Base-by-base conservation (phyloP, 345 rosid species). In the Bretschneidera sinensis region DNA sequence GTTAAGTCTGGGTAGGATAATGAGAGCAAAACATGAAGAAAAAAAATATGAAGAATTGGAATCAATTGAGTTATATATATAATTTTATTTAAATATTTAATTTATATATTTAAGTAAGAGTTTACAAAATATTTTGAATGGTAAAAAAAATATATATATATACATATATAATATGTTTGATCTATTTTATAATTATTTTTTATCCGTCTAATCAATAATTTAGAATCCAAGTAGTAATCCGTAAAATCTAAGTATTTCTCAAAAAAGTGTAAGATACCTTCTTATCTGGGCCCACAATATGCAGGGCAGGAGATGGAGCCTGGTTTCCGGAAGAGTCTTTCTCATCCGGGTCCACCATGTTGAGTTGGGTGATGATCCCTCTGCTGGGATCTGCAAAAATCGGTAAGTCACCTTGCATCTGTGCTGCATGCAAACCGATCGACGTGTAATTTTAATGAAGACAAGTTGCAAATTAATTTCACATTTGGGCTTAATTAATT, bases 271-370 rank as follows among this genome's bases (percentile, higher is more conserved):
- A 47, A 48, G 7, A 33, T n/a, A 73, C 95, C 90, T 71, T 82
- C 71, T 76, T 65, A 56, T 86, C 89, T 0, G 86, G 81, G 33
- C 81, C 96, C 0, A 90, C 81, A 4, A 86, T 82, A 62, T 83
- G 96, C 60, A 88, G 83, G 51, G 92, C 90, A 55, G 88, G 83
- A 62, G 95, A 88, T 0, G 96, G 92, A 7, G 76, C 39, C 4
- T 24, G 59, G 25, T 63, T 64, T 22, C 81, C 83, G 0, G 69
- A 57, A 17, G 74, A 22, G 33, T 86, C 92, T 24, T 73, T 78
- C 61, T 74, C 88, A 18, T 84, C 80, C 0, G 97, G 82, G 33
- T 88, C 97, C 28, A 90, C 74, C 96, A 88, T 94, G 78, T 94
- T 90, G 28, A 86, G 92, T 53, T 81, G 75, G 61, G 72, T 70